Base-by-base conservation (phyloP, 1,284 basidiomycete genomes). In the Ganoderma meredithae region DNA sequence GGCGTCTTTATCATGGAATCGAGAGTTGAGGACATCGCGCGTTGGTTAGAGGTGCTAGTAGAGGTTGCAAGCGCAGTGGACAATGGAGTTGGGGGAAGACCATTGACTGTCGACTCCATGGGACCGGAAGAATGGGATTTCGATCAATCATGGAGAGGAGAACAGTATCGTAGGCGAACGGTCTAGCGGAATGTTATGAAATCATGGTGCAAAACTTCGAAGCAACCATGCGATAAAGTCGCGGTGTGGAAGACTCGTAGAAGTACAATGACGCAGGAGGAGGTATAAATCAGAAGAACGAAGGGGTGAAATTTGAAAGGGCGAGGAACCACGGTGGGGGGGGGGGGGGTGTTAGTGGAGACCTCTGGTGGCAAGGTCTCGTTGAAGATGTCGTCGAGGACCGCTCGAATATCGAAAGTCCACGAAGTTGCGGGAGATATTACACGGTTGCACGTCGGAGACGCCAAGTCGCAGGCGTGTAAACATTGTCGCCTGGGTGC, bases 11-110 rank as follows among this genome's bases (percentile, higher is more conserved):
- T 55, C 52, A 55, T 55, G 27, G 68, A 69, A 7, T 74, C 77
- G n/a, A 79, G 64, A 63, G 86, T 86, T 6, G 87, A 88, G 25
- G 92, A 81, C 12, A 89, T 89, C 12, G 47, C 47, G 47, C 12
- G 47, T 25, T 5, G 22, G 47, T 25, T 13, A 10, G 22, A 52
- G 6, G 47, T 25, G 47, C 22, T 52, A 3, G 22, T 8, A 52
- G 47, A 52, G 22, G 47, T 25, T 52, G 22, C 22, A 52, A 52
- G 25, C 7, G 13, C 12, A 17, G 52, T 12, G 19, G 31, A 25
- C 47, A 33, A 33, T 17, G 27, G 27, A 19, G 52, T 55, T 25
- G 27, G 27, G 52, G 27, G 4, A 55, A 55, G 52, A 55, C 15
- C 31, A 31, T 31, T 31, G 1, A 31, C 1, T 31, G 5, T 31